Base-by-base conservation (phyloP, 75 land plant species). In the Isoetes taiwanensis region DNA sequence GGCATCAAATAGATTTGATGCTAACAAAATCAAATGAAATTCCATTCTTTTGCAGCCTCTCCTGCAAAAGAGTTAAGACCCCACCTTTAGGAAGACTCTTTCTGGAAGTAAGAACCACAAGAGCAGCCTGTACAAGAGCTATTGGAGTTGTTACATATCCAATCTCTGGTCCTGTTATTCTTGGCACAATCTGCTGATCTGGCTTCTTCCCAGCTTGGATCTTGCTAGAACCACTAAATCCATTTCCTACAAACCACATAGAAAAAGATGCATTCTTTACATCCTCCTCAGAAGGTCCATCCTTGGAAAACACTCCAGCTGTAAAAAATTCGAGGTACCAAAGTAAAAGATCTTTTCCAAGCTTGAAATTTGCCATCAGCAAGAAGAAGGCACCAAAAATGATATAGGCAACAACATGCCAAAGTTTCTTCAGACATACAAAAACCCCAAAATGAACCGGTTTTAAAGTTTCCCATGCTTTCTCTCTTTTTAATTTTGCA, bases 141-240 rank as follows among this genome's bases (percentile, higher is more conserved):
- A 90, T 90, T 2, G 97, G 97, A 50, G 97, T 90, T 28, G 97
- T 76, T 5, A 74, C 14, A 56, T 90, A 90, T 11, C 97, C 97
- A 65, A 90, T 69, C 60, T 90, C 97, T 32, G 97, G 97, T 2
- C 97, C 97, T 41, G 81, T 77, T 16, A 90, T 71, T 48, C 80
- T 63, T 9, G 97, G 86, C 41, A 83, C 68, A 21, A 90, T 71
- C 40, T 83, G 75, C 54, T 43, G 72, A 37, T 86, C 84, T 5
- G 88, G 84, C 58, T 85, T 73, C 24, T 21, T 12, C 16, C 48
- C 57, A 6, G 57, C 50, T 10, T 60, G 54, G n/a, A n/a, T n/a
- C 1, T 30, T 43, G 41, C 64, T 71, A 20, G 58, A 55, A 58
- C 82, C 86, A 54, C 83, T 86, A 41, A 54, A 90, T 2, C 97